Base-by-base conservation (phyloP, 495 filamentous ascomycete species). In the Neurospora tetrasperma region DNA sequence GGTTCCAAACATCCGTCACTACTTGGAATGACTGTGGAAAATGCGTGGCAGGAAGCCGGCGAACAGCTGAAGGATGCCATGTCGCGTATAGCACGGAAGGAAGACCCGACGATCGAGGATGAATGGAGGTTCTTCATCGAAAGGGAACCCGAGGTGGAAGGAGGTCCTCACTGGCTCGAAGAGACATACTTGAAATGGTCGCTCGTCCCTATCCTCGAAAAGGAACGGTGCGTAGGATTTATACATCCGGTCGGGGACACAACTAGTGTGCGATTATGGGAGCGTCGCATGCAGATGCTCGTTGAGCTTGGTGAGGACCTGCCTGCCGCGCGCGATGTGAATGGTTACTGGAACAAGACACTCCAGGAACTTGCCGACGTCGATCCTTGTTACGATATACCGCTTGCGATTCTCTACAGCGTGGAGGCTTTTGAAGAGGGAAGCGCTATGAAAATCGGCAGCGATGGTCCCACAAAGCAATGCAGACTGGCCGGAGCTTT, bases 171-270 rank as follows among this genome's bases (percentile, higher is more conserved):
- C 9, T 80, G 82, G 72, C 79, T 89, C 1, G 89, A 91, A 79
- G 90, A 92, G 80, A 86, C 84, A 0, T 90, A 89, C 69, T 87
- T 90, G 72, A 85, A 85, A 68, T 90, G 88, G 88, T 87, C 85
- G 8, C 82, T 91, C 48, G 86, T 88, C 27, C 89, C 89, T 41
- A 83, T 91, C 27, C 78, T 88, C 18, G 86, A 87, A 11, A 80
- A 83, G 48, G 83, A 86, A 73, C 84, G 86, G n/a, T 82, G 81
- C 18, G 79, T 87, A 20, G 81, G 79, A 16, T 82, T 82, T 59
- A 76, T 79, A 71, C 80, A 83, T 35, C 73, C 78, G 7, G 76
- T 81, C 8, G 73, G 77, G 31, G 81, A 83, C 38, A 79, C 77
- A 10, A 83, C 81, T 7, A 78, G 76, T 69, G 73, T 79, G 75